Percentiles rank a stretch among this genome's conserved stretches.
Evolutionary conservation across 208 protist species (phyloP).

Genomic region (Wallacemonas sp.): DNA sequence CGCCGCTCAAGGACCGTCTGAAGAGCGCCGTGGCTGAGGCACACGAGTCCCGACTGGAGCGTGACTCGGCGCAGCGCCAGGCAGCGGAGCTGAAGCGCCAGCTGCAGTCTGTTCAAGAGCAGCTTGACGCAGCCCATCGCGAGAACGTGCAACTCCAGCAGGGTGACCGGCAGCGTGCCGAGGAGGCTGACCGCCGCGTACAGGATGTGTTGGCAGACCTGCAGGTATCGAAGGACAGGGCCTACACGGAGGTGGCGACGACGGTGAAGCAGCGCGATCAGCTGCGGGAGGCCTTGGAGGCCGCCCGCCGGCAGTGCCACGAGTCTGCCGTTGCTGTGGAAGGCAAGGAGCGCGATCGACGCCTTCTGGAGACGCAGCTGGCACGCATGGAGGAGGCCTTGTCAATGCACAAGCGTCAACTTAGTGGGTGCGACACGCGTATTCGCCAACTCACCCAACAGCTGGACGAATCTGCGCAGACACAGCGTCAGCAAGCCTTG

Average conservation of each 20-base stretch:
- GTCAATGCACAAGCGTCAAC: slow-evolving; percentile 55
- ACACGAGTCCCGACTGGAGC: slow-evolving; percentile 17
- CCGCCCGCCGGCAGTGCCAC: slow-evolving; percentile 24
- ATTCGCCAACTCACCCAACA: slow-evolving; percentile 41
- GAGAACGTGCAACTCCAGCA: slow-evolving; percentile 18
- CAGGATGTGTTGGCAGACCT: slow-evolving; percentile 28
- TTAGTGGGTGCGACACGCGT: slow-evolving; percentile 37
- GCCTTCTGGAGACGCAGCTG: slow-evolving; percentile 36
- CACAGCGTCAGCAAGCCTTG: slow-evolving; percentile 41
- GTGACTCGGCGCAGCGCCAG: slow-evolving; percentile 21
- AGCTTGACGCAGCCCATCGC: slow-evolving; percentile 16
- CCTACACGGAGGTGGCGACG: slow-evolving; percentile 32
- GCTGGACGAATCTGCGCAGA: slow-evolving; percentile 38
- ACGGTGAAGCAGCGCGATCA: slow-evolving; percentile 31
- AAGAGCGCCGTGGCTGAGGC: slow-evolving; percentile 18
- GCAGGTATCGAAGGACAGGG: slow-evolving; percentile 24
- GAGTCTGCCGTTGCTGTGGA: slow-evolving; percentile 25
- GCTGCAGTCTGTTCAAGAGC: slow-evolving; percentile 14
- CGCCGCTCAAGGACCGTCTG: slow-evolving; percentile 20
- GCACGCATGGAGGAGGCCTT: slow-evolving; percentile 49
- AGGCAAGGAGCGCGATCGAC: slow-evolving; percentile 32
- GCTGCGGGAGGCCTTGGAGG: slow-evolving; percentile 22
- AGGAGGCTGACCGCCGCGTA: slow-evolving; percentile 27
- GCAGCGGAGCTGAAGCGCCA: slow-evolving; percentile 34
- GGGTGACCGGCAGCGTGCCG: slow-evolving; percentile 27